Conservation (phyloP, 75 land plant genomes). For the Larix kaempferi region DNA sequence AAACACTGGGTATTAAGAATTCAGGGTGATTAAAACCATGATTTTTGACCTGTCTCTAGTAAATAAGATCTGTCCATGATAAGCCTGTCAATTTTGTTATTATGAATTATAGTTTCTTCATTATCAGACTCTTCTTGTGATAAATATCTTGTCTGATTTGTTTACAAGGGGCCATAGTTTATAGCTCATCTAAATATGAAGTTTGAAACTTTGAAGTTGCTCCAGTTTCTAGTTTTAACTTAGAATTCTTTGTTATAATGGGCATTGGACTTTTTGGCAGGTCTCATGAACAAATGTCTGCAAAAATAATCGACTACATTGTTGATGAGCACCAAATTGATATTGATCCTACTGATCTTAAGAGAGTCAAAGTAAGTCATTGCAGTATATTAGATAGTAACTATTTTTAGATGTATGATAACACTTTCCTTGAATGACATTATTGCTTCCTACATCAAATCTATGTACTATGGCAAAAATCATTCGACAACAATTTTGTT, state of each 20-base stretch:
- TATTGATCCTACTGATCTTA: conserved; percentile 45
- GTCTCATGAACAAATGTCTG: conserved; percentile 91
- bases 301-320: conserved; percentile 73
- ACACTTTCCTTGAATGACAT: background rate
- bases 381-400: background rate
- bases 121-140: too few species aligned
- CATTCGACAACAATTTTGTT: background rate
- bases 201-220: too few species aligned
- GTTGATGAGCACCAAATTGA: conserved; percentile 86
- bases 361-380: conserved; percentile 59
- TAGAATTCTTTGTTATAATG: background rate
- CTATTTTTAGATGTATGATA: background rate
- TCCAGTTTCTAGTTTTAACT: too few species aligned
- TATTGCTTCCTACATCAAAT: background rate
- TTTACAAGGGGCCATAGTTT: background rate
- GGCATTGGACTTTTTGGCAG: conserved; percentile 25
- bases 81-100: background rate
- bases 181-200: background rate
- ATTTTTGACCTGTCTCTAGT: background rate
- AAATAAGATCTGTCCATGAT: background rate
- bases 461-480: background rate
- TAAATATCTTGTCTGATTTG: background rate
- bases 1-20: background rate
- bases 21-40: background rate
- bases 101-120: too few species aligned